Conservation (phyloP, 805 yeast species). For the Ogataea ramenticola region DNA sequence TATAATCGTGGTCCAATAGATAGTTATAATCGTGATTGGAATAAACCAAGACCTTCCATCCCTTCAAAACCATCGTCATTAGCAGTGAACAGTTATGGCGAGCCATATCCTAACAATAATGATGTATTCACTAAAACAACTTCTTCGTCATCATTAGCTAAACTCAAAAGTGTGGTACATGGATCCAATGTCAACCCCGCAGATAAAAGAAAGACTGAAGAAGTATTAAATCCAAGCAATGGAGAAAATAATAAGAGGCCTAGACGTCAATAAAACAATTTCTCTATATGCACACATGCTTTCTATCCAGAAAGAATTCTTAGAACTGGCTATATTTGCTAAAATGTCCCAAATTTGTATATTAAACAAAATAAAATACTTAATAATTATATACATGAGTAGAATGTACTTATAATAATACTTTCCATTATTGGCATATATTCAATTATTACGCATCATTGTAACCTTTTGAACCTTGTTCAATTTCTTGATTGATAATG, state of each 20-base stretch:
- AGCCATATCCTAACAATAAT: too few relatives aligned
- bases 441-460: conserved; percentile 11
- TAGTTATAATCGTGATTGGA: background rate
- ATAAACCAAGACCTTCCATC: background rate
- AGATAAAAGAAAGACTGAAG: background rate
- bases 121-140: background rate
- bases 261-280: background rate
- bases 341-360: too few relatives aligned
- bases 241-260: background rate
- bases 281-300: too few relatives aligned
- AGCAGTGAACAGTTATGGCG: background rate
- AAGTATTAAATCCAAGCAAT: background rate
- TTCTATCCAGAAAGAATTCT: too few relatives aligned
- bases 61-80: background rate
- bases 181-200: background rate
- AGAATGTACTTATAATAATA: too few relatives aligned
- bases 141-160: background rate
- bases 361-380: too few relatives aligned
- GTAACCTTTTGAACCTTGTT: conserved; percentile 62
- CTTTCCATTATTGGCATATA: too few relatives aligned
- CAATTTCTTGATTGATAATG: conserved; percentile 48
- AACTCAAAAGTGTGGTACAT: background rate
- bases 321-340: too few relatives aligned
- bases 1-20: too few relatives aligned
- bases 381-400: too few relatives aligned